Evolutionary conservation across 2,329 filamentous ascomycete species (phyloP), one percentile per base, ranked within the genome.

Genomic region (Curvularia lunata): DNA sequence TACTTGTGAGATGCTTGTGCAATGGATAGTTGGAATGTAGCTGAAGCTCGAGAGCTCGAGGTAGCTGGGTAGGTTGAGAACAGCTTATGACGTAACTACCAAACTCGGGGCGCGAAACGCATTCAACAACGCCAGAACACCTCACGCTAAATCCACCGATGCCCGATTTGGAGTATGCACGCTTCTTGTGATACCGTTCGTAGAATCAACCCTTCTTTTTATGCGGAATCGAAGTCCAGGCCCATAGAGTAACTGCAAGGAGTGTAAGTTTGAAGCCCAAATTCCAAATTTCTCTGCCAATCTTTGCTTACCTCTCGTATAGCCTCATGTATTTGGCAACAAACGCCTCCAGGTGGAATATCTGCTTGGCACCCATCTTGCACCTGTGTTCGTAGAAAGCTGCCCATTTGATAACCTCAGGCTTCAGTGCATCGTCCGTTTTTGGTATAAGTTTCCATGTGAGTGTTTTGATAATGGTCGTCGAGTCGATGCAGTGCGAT

Each of bases 281-380:
- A 2, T 16, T 47, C 16, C 4, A 19, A 10, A 6, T 32, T 12
- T 4, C 4, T 40, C 7, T 2, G 2, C 21, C 46, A 19, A 19
- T 4, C 19, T 37, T 23, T 37, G 74, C 81, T 63, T 87, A 96
- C 87, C 92, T 94, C 81, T 99, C 95, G 63, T 94, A 86, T 66
- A 98, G 87, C 68, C 94, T 87, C 94, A 99, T 98, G 76, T 98
- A 97, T 81, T 97, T 98, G 56, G 94, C 94, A 57, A 99, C 95
- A 78, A 99, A 99, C 3, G 95, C 95, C 79, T 99, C 96, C 4
- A 99, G 82, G 73, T 99, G 96, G 78, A 99, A 99, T 62, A 99
- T 98, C 57, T 96, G 91, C 83, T 99, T 99, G 62, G 80, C 92
- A 50, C 95, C 95, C 67, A 90, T 90, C 75, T 91, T 91, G 78